Base-by-base conservation (phyloP, 164 flowering plant species). In the Liquidambar formosana region DNA sequence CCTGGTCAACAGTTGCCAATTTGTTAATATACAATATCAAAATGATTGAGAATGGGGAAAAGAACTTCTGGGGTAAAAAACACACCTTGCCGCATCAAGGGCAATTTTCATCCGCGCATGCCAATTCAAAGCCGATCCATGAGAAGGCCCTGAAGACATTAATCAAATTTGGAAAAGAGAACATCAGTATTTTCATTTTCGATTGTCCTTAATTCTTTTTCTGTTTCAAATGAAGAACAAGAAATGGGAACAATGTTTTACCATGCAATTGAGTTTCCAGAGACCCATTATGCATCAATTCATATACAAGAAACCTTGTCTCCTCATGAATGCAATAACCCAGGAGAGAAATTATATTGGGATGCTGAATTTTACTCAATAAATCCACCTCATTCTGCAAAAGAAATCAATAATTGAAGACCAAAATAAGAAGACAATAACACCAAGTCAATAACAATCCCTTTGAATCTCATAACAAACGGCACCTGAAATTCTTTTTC, bases 261-360 rank as follows among this genome's bases (percentile, higher is more conserved):
- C 99, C 98, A 69, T 96, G 95, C 71, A 96, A 78, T 65, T 86
- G 95, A 58, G 81, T 69, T 67, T 90, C 93, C 71, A 96, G 72
- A 27, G 95, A 93, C 54, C 99, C 97, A 73, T 91, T 91, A 51
- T 85, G 88, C 98, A 96, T 93, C 85, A 93, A 63, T 73, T 93
- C 98, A 71, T 89, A 93, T 14, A 96, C 86, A 54, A 96, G 80
- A 65, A 89, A 82, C 68, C 88, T 83, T 25, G 88, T 43, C 21
- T 87, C 86, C 1, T 79, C 86, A 68, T 86, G 81, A 67, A 77
- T 78, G 62, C 92, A 83, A 57, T 81, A 86, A 46, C 95, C 98
- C 80, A 89, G 57, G 12, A 96, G 86, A 38, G 88, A 77, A 69
- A 93, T 84, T 54, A 96, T 73, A 73, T 96, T 89, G 12, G 88